Percentiles rank a stretch among this genome's conserved stretches.
These are phyloP conservation scores for Trypanosoma scelopori DNA, from an alignment of 208 protist genomes.

Conservation along the genomic window DNA sequence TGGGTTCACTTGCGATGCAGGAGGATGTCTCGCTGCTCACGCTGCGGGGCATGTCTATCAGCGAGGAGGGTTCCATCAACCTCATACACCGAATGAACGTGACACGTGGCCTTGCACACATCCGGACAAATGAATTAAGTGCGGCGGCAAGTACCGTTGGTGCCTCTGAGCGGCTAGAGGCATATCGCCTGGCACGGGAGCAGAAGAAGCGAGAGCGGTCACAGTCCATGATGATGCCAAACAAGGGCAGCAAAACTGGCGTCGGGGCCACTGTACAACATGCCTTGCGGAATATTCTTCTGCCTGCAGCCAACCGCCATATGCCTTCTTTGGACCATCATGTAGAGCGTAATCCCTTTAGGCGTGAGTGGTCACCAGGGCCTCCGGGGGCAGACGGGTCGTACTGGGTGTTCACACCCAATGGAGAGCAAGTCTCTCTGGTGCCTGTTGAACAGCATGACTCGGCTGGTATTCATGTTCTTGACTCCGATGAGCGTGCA, in stretches of 20 bases:
- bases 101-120: neutral
- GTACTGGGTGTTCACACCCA: constrained; percentile 19
- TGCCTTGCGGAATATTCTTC: neutral
- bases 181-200: neutral
- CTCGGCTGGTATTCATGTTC: neutral
- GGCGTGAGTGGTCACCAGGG: constrained; percentile 9
- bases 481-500: constrained; percentile 4
- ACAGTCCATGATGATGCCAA: neutral
- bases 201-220: neutral
- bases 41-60: neutral
- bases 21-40: neutral
- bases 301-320: neutral
- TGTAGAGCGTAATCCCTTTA: constrained; percentile 19
- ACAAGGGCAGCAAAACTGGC: neutral
- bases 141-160: neutral
- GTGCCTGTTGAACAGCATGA: constrained; percentile 6
- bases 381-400: constrained; percentile 8
- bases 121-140: neutral
- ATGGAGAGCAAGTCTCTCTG: constrained; percentile 17
- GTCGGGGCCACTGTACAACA: neutral
- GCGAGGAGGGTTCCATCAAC: constrained; percentile 15
- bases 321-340: neutral
- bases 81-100: constrained; percentile 18
- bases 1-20: neutral
- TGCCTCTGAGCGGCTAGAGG: constrained; percentile 5